Evolutionary conservation across 2,329 filamentous ascomycete genomes (phyloP).

Genomic region (Ascomycota sp.): DNA sequence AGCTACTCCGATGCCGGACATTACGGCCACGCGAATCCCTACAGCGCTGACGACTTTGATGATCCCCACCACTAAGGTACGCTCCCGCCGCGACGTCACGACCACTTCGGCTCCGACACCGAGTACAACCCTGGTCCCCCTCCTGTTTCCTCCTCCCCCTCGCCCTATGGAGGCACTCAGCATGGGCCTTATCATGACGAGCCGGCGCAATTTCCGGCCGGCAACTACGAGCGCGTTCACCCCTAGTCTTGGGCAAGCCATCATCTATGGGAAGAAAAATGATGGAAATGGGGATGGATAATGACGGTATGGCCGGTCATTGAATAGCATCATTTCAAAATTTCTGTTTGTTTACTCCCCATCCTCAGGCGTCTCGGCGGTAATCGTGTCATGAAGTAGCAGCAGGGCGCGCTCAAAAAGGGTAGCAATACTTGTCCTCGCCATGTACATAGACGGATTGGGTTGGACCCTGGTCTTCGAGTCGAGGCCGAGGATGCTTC

Average conservation of each 20-base stretch:
- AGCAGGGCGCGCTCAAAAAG: no score
- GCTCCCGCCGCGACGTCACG: slow-evolving; percentile 15
- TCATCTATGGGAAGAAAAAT: not conserved
- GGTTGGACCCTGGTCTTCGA: no score
- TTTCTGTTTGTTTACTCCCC: no score
- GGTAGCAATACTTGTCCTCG: no score
- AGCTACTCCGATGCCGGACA: slow-evolving; percentile 10
- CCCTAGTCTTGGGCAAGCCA: slow-evolving; percentile 6
- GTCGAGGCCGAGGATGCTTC: no score
- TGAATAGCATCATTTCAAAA: no score
- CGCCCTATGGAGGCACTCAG: slow-evolving; percentile 13
- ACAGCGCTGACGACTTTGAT: slow-evolving; percentile 18
- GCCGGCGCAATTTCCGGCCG: slow-evolving; percentile 34
- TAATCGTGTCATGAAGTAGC: no score
- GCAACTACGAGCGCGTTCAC: slow-evolving; percentile 32
- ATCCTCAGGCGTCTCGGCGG: no score
- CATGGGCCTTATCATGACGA: slow-evolving; percentile 24
- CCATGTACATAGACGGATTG: no score
- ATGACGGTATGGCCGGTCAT: no score
- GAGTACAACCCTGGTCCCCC: slow-evolving; percentile 24
- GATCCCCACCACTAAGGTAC: slow-evolving; percentile 19
- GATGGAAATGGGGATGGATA: not conserved
- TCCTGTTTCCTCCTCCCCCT: no score
- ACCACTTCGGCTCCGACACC: slow-evolving; percentile 29
- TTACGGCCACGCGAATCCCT: slow-evolving; percentile 18